Evolutionary conservation across 768 basidiomycete genomes (phyloP), one percentile per base, ranked within the genome.

Genomic region (Tylopilus rubrobrunneus): DNA sequence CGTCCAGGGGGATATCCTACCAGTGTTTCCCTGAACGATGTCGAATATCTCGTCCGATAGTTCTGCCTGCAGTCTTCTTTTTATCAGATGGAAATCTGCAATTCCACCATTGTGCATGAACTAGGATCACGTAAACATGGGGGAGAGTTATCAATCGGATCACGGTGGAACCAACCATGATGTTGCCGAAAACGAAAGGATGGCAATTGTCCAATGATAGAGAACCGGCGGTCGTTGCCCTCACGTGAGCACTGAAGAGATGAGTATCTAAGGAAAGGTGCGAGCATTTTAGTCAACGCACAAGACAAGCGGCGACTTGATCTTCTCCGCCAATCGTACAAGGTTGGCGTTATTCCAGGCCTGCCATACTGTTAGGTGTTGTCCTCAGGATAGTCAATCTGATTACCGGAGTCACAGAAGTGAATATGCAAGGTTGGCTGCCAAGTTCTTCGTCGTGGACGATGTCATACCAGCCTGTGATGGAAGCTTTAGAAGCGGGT

Each of bases 71-170:
- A 99, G 70, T 28, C 76, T 79, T 27, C 97, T 80, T 72, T 95
- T 98, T 60, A 98, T 81, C 53, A 76, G 73, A 42, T 71, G 71
- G 70, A 98, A 98, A 5, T 91, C 84, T 41, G 89, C 84, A 51
- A 99, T 89, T n/a, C 84, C 85, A 50, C 96, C 96, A 59, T 97
- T 98, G 69, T 95, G 94, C 94, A 98, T 98, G 73, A 90, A 98
- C 93, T 95, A 59, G 5, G 25, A 21, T 45, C 45, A 45, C 21
- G 19, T 19, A 44, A 31, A 11, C 10, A 7, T 52, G 46, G 45
- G 31, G 21, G n/a, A 1, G 19, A 28, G 40, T 15, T 10, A 5
- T 36, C 27, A 11, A 8, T 25, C 25, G 37, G 28, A 37, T 39
- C 21, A 49, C 27, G 23, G 27, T 28, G 11, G 27, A 45, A 21